phyloP scores from a whole-genome alignment of 2,329 filamentous ascomycete genomes.

The Cyphellophora attinorum region DNA sequence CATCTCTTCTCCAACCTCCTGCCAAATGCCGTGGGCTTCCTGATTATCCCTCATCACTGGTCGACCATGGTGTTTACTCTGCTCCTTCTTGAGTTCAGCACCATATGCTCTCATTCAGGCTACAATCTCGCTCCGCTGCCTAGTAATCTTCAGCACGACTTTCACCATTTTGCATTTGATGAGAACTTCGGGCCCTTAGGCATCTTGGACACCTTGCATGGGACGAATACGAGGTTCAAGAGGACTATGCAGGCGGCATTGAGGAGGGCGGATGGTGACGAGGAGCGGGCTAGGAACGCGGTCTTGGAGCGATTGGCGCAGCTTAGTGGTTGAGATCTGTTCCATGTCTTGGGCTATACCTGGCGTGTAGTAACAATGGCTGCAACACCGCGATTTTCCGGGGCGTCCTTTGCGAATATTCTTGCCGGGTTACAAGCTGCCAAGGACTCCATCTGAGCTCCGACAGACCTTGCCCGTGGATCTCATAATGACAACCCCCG shows the following conservation, averaged over 20 bases:
- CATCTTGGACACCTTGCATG: slow-evolving; percentile 12
- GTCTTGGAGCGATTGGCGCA: not conserved
- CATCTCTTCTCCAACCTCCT: slow-evolving; percentile 8
- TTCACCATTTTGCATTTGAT: slow-evolving; percentile 19
- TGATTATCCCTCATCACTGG: slow-evolving; percentile 10
- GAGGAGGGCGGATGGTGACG: not conserved
- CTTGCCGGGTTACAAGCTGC: too few relatives aligned
- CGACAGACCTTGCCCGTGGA: too few relatives aligned
- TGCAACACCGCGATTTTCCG: too few relatives aligned
- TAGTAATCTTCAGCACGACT: slow-evolving; percentile 12
- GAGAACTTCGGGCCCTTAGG: slow-evolving; percentile 13
- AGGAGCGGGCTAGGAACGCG: slow-evolving; percentile 1
- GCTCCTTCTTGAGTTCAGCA: slow-evolving; percentile 7
- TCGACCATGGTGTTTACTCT: slow-evolving; percentile 8
- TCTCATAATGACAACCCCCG: too few relatives aligned
- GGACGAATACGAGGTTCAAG: not conserved
- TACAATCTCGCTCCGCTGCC: slow-evolving; percentile 10
- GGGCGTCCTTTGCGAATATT: too few relatives aligned
- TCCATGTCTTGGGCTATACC: too few relatives aligned
- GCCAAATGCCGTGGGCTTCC: slow-evolving; percentile 5
- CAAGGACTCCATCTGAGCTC: too few relatives aligned
- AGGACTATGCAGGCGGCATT: not conserved
- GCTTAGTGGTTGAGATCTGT: too few relatives aligned
- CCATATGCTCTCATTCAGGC: slow-evolving; percentile 9
- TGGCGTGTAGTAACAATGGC: too few relatives aligned